Conservation (phyloP, 208 protist species). For the Leishmania aethiopica region DNA sequence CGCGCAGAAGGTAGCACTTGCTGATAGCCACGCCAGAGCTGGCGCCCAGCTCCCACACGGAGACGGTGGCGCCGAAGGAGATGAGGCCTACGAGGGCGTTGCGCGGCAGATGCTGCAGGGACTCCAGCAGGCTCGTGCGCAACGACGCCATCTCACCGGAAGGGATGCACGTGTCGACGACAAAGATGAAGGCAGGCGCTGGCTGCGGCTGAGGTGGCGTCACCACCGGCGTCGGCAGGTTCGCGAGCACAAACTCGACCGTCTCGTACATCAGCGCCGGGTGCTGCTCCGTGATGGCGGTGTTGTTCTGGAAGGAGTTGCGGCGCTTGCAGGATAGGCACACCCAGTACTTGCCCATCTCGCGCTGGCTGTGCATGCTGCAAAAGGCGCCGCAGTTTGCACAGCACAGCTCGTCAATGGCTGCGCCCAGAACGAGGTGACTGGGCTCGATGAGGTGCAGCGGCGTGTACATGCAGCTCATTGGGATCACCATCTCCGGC, state of each 20-base stretch:
- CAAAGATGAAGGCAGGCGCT: conserved; percentile 87
- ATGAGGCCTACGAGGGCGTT: conserved; percentile 97
- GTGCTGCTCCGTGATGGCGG: conserved; percentile 48
- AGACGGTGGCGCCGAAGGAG: conserved; percentile 95
- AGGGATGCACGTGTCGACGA: conserved; percentile 96
- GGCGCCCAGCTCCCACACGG: conserved; percentile 77
- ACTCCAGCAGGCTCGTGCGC: conserved; percentile 91
- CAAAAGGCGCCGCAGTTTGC: conserved; percentile 74
- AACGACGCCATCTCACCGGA: conserved; percentile 93
- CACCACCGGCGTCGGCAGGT: conserved; percentile 9
- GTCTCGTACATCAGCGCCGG: conserved; percentile 74
- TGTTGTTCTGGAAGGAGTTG: conserved; percentile 54
- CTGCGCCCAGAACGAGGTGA: conserved; percentile 50
- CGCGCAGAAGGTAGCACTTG: conserved; percentile 74
- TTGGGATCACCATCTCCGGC: conserved; percentile 85
- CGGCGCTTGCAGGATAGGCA: conserved; percentile 78
- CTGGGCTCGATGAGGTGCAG: conserved; percentile 53
- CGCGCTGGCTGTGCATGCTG: conserved; percentile 60
- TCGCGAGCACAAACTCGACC: conserved; percentile 81
- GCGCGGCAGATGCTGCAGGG: conserved; percentile 94
- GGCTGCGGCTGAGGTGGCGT: conserved; percentile 2
- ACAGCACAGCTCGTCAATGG: conserved; percentile 45
- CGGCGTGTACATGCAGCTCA: conserved; percentile 91
- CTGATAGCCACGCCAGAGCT: conserved; percentile 43
- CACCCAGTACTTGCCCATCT: conserved; percentile 77